These are phyloP conservation scores for Hyaloperonospora brassicae DNA, from an alignment of 352 stramenopile species.

Conservation along the genomic window DNA sequence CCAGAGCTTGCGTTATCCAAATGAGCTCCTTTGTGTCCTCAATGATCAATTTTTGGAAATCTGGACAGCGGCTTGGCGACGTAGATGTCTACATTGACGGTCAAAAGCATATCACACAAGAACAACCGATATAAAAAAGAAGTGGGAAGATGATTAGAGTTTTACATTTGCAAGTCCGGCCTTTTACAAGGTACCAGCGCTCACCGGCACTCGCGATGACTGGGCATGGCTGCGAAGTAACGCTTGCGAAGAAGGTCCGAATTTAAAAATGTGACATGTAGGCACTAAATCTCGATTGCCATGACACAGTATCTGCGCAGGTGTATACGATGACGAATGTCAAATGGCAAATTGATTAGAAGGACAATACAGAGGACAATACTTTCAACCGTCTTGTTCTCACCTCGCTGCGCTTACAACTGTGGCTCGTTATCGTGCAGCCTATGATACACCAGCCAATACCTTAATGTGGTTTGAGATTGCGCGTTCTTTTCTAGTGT, in stretches of 20 bases:
- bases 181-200: no score
- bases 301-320: background rate
- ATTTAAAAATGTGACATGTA: background rate
- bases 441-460: no score
- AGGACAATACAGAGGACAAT: no score
- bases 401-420: no score
- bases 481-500: no score
- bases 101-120: background rate
- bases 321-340: no score
- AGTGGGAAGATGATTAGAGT: background rate
- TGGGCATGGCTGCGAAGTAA: background rate
- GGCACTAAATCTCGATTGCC: background rate
- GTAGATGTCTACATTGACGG: background rate
- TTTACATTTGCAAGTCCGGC: background rate
- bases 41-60: background rate
- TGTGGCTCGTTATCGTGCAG: no score
- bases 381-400: no score
- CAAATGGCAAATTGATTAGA: no score
- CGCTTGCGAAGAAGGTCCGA: background rate
- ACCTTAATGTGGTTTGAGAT: no score
- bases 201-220: background rate
- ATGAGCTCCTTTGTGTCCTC: no score
- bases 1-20: background rate
- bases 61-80: background rate
- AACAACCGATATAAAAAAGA: background rate